These are phyloP conservation scores for Exophiala phaeomuriformis DNA, from an alignment of 2,329 filamentous ascomycete genomes.

Conservation along the genomic window DNA sequence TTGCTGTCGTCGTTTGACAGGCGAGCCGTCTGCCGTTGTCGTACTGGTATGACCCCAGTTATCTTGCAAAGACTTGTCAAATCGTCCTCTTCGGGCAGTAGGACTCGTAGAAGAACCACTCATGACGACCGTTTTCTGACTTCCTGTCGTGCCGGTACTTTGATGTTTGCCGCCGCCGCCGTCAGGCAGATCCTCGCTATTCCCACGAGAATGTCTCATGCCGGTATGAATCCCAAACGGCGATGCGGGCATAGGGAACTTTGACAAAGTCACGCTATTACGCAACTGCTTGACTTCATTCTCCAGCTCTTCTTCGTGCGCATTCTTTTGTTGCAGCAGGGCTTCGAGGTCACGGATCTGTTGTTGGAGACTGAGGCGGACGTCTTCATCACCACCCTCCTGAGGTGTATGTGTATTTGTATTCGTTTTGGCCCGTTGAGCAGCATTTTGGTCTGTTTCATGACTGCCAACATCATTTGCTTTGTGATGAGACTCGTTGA, in stretches of 20 bases:
- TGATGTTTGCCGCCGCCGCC: conserved; percentile 17
- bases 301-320: conserved; percentile 77
- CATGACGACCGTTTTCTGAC: conserved; percentile 22
- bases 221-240: conserved; percentile 23
- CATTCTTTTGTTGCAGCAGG: conserved; percentile 63
- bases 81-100: too few relatives aligned
- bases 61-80: background rate
- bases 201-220: conserved; percentile 33
- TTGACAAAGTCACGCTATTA: conserved; percentile 29
- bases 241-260: conserved; percentile 22
- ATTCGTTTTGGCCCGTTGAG: conserved; percentile 24
- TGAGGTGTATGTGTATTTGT: conserved; percentile 1
- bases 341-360: conserved; percentile 72
- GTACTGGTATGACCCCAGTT: background rate
- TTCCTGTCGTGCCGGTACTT: conserved; percentile 18
- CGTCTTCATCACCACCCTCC: conserved; percentile 42
- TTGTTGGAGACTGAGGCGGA: conserved; percentile 61
- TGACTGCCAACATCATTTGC: conserved; percentile 8
- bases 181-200: conserved; percentile 14
- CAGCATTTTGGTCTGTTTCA: too few relatives aligned
- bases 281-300: conserved; percentile 66
- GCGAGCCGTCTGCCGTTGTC: conserved; percentile 13
- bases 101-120: background rate
- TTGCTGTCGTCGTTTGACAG: conserved; percentile 24
- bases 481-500: conserved; percentile 63